A percentile compares a stretch with the other conserved stretches of the same genome.
Evolutionary conservation across 140 eudicot genomes (phyloP).

Genomic region (Senecio squalidus): DNA sequence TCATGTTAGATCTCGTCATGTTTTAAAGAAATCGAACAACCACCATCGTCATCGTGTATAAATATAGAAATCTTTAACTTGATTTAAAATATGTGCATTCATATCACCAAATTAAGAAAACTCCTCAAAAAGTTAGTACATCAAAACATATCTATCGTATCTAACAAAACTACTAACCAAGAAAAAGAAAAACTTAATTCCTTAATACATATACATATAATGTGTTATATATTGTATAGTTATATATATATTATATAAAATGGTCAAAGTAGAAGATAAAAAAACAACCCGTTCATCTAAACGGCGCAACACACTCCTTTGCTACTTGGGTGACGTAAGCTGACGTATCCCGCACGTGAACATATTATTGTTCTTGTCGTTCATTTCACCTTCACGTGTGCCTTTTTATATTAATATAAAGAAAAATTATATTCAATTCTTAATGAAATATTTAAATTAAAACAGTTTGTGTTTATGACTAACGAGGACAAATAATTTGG

Average conservation of each 20-base stretch:
- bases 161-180: no score
- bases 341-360: slow-evolving; percentile 56
- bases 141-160: background rate
- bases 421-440: no score
- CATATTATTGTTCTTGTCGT: slow-evolving; percentile 20
- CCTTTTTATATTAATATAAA: background rate
- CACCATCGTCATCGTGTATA: no score
- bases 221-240: background rate
- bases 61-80: background rate
- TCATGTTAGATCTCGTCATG: background rate
- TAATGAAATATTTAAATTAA: no score
- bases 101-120: background rate
- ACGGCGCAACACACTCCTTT: slow-evolving; percentile 44
- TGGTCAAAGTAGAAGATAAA: slow-evolving; percentile 1
- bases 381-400: slow-evolving; percentile 24
- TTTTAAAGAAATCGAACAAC: background rate
- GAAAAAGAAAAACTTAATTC: no score
- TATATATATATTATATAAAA: background rate
- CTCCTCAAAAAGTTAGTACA: background rate
- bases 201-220: background rate
- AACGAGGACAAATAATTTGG: no score
- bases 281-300: slow-evolving; percentile 47
- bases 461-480: no score
- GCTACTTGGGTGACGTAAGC: slow-evolving; percentile 24
- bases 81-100: background rate